Conservation (phyloP, 768 basidiomycete species). For the Galerina marginata region DNA sequence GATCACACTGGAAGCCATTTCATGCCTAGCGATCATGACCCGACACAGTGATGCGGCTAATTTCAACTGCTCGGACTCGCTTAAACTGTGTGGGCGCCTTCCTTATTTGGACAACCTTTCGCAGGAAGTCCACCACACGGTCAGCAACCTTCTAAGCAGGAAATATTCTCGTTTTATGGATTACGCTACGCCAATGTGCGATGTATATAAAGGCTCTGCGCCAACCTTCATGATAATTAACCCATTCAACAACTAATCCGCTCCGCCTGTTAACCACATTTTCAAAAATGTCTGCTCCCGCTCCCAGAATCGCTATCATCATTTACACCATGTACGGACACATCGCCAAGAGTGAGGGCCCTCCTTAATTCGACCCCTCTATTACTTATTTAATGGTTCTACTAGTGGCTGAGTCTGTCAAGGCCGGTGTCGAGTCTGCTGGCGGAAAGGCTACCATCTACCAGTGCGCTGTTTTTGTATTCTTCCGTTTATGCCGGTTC, state of each 20-base stretch:
- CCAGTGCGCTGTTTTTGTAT: constrained; percentile 46
- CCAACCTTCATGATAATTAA: background rate
- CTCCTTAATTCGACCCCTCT: constrained; percentile 27
- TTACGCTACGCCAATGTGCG: background rate
- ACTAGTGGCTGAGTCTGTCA: constrained; percentile 65
- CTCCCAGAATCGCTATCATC: constrained; percentile 68
- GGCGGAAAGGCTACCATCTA: constrained; percentile 58
- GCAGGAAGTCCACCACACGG: background rate
- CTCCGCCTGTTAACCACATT: background rate
- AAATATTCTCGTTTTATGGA: background rate
- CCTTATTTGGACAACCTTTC: constrained; percentile 5
- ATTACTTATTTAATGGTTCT: background rate
- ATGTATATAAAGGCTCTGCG: background rate
- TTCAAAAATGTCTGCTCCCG: constrained; percentile 39
- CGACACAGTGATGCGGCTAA: too few species aligned
- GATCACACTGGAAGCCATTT: too few species aligned
- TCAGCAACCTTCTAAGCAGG: constrained; percentile 7
- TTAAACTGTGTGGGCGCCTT: background rate
- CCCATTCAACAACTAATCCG: background rate
- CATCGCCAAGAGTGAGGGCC: constrained; percentile 61
- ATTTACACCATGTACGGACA: constrained; percentile 82
- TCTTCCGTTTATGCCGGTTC: background rate
- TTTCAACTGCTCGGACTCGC: too few species aligned
- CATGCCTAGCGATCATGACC: background rate
- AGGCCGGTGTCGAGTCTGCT: constrained; percentile 49